Base-by-base conservation (phyloP, 2,329 filamentous ascomycete species). In the Beauveria pseudobassiana region DNA sequence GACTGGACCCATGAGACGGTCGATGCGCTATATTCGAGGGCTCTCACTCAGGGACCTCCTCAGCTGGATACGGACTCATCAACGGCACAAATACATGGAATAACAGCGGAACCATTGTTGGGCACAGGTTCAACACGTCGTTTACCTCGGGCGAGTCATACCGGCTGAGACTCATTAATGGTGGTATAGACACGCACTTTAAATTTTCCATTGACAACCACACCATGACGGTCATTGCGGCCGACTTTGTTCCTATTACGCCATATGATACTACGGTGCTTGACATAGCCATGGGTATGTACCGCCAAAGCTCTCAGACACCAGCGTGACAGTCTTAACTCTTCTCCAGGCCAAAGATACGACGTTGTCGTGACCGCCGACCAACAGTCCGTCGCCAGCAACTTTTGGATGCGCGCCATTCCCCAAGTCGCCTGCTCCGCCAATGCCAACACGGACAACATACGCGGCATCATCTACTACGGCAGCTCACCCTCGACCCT, bases 181-280 rank as follows among this genome's bases (percentile, higher is more conserved):
- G 70, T 1, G 77, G 76, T 34, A 68, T 77, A 20, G 77, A 80
- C 43, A 75, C 72, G 0, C 72, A 75, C 64, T 78, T 76, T 69
- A 76, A 77, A 63, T 83, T 84, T 65, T 75, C 74, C 40, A 82
- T 84, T 62, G 82, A 84, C 69, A 78, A 80, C 56, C 85, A 88
- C 69, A 77, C 68, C 0, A 69, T 88, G 65, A 80, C 75, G 0
- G 83, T 88, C 42, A 84, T 88, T 45, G 76, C 79, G 0, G 74
- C 72, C n/a, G 86, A 87, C 63, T 72, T 87, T 4, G 81, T 87
- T 0, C 82, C 84, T 2, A 76, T 88, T 26, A 67, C 75, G 26
- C 84, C 85, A 0, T 87, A 81, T 63, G 71, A 72, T 0, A 79
- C 83, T 0, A 74, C 76, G 0, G 58, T 77, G n/a, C 70, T 86